phyloP scores from a whole-genome alignment of 2,329 filamentous ascomycete species.

The Penicillium sp. region DNA sequence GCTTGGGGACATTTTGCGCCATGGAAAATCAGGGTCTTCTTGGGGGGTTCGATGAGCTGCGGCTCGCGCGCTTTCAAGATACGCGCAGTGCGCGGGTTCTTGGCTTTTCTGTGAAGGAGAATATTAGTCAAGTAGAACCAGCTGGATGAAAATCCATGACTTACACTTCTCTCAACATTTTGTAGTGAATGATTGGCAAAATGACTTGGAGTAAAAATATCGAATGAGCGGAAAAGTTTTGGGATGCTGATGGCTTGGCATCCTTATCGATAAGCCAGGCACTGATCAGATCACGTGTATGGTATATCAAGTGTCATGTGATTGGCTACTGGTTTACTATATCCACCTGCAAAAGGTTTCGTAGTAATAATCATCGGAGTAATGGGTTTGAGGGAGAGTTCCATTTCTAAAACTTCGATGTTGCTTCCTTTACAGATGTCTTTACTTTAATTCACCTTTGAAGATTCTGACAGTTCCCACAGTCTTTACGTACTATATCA shows the following conservation, averaged over 20 bases:
- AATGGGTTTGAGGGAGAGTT: too few relatives aligned
- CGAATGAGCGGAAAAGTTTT: constrained; percentile 39
- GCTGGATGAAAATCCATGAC: constrained; percentile 13
- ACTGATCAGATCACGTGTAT: neutral
- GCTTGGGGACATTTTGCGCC: constrained; percentile 82
- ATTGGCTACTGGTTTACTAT: neutral
- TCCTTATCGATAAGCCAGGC: constrained; percentile 39
- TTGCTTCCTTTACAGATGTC: too few relatives aligned
- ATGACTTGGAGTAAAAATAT: constrained; percentile 28
- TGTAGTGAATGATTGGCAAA: constrained; percentile 22
- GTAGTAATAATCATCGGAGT: too few relatives aligned
- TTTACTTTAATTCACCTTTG: too few relatives aligned
- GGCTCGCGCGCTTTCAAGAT: constrained; percentile 91
- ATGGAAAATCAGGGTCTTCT: constrained; percentile 83
- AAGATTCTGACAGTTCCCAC: too few relatives aligned
- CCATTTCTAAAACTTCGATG: too few relatives aligned
- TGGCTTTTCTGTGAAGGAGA: constrained; percentile 57
- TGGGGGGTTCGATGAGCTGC: constrained; percentile 84
- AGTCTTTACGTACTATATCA: too few relatives aligned
- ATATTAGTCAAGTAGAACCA: neutral
- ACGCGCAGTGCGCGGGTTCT: constrained; percentile 87
- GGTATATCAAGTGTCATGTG: neutral
- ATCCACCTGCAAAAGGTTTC: neutral
- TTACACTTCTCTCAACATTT: constrained; percentile 48
- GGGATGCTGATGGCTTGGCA: constrained; percentile 37